Evolutionary conservation across 202 grass and related monocot genomes (phyloP).

Genomic region (Miscanthus sacchariflorus): DNA sequence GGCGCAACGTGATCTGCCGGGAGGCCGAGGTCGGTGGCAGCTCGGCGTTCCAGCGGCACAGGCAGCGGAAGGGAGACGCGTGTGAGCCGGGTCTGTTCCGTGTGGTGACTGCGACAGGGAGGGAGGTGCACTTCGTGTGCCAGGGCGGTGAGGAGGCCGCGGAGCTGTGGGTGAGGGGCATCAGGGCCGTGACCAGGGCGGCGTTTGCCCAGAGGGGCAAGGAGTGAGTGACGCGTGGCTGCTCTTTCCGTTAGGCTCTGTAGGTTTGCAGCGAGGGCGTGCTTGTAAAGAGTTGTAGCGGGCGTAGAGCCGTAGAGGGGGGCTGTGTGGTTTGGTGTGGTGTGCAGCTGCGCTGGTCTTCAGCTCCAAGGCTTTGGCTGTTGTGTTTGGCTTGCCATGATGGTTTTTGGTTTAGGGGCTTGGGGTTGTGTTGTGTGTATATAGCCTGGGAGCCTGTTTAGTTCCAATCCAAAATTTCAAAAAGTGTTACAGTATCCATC

Average conservation of each 20-base stretch:
- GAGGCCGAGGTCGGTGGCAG: slow-evolving; percentile 77
- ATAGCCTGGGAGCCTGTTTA: slow-evolving; percentile 19
- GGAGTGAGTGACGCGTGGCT: slow-evolving; percentile 28
- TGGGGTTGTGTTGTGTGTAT: slow-evolving; percentile 30
- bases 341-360: slow-evolving; percentile 47
- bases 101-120: slow-evolving; percentile 75
- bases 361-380: slow-evolving; percentile 61
- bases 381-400: slow-evolving; percentile 56
- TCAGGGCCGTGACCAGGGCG: slow-evolving; percentile 62
- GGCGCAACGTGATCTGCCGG: slow-evolving; percentile 79
- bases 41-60: slow-evolving; percentile 70
- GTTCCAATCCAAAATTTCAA: no score
- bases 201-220: slow-evolving; percentile 51
- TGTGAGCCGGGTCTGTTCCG: slow-evolving; percentile 80
- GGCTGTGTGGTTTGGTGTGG: background rate
- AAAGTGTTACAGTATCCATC: no score
- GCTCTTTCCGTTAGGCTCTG: slow-evolving; percentile 30
- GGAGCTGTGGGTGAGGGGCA: slow-evolving; percentile 89
- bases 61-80: slow-evolving; percentile 58
- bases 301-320: slow-evolving; percentile 6
- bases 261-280: slow-evolving; percentile 47
- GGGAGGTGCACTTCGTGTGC: slow-evolving; percentile 94
- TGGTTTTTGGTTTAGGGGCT: slow-evolving; percentile 58
- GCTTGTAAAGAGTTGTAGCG: slow-evolving; percentile 51
- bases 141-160: slow-evolving; percentile 72